These are phyloP conservation scores for Phascolomyces articulosus DNA, from an alignment of 371 early-diverging fungal species.

Conservation along the genomic window DNA sequence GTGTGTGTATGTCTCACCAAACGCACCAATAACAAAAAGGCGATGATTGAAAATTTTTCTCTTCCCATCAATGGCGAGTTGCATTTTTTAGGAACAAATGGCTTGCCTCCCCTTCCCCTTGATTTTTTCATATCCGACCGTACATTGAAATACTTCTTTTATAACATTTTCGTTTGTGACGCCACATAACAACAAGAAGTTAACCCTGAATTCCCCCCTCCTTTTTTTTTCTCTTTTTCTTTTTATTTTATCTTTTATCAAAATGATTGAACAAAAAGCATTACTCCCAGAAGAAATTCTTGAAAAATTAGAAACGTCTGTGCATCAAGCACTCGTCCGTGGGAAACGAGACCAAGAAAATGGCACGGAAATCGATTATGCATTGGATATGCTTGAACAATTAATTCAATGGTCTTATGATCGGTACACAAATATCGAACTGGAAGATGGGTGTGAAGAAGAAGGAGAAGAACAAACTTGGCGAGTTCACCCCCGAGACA, in stretches of 20 bases:
- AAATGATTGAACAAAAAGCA: not conserved
- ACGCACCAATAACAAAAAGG: not conserved
- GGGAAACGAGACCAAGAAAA: not conserved
- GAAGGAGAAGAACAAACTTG: slow-evolving; percentile 17
- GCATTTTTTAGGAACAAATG: not conserved
- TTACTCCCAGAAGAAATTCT: slow-evolving; percentile 1
- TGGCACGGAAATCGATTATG: slow-evolving; percentile 8
- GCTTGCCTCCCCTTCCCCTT: too few species aligned
- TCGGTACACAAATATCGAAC: slow-evolving; percentile 31
- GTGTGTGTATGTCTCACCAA: too few species aligned
- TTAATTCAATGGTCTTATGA: slow-evolving; percentile 40
- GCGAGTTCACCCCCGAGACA: slow-evolving; percentile 25
- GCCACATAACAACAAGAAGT: too few species aligned
- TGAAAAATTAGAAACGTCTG: not conserved
- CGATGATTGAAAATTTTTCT: not conserved
- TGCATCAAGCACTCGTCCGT: slow-evolving; percentile 4
- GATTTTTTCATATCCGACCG: too few species aligned
- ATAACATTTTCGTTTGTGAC: too few species aligned
- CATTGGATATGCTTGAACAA: slow-evolving; percentile 26
- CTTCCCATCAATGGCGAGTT: not conserved
- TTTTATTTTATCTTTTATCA: not conserved
- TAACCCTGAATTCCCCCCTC: too few species aligned
- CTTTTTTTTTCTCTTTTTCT: not conserved
- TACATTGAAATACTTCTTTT: too few species aligned
- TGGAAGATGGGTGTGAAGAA: slow-evolving; percentile 23